These are phyloP conservation scores for Pascua guehoae DNA, from an alignment of 1,284 basidiomycete genomes.

Conservation along the genomic window DNA sequence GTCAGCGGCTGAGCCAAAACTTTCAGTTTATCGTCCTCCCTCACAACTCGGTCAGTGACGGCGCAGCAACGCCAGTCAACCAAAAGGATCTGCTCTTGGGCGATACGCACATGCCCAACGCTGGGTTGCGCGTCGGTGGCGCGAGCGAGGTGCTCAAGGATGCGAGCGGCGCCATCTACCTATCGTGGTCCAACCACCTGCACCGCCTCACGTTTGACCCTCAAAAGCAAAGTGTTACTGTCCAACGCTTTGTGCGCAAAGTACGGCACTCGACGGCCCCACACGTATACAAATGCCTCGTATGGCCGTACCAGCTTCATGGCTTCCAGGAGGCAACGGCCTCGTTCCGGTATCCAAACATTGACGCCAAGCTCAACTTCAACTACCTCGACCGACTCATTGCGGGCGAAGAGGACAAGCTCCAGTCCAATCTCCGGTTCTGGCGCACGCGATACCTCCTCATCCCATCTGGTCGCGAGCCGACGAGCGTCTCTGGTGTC, in stretches of 20 bases:
- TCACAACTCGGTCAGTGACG: conserved; percentile 24
- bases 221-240: conserved; percentile 78
- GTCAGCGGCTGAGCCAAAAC: conserved; percentile 80
- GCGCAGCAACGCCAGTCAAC: conserved; percentile 7
- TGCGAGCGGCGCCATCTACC: conserved; percentile 72
- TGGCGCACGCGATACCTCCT: conserved; percentile 96
- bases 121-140: conserved; percentile 57
- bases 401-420: conserved; percentile 76
- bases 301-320: conserved; percentile 85
- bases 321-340: conserved; percentile 78
- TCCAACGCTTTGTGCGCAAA: conserved; percentile 78
- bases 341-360: conserved; percentile 66
- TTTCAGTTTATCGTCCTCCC: conserved; percentile 80
- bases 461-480: conserved; percentile 71
- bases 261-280: conserved; percentile 60
- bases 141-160: conserved; percentile 66
- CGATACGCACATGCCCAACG: conserved; percentile 51
- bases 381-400: conserved; percentile 57
- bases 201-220: conserved; percentile 78
- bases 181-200: conserved; percentile 93
- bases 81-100: conserved; percentile 56
- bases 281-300: conserved; percentile 77
- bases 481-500: conserved; percentile 50
- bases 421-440: conserved; percentile 77
- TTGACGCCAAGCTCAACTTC: conserved; percentile 44